Base-by-base conservation (phyloP, 495 filamentous ascomycete species). In the Aspergillus bertholletiae region DNA sequence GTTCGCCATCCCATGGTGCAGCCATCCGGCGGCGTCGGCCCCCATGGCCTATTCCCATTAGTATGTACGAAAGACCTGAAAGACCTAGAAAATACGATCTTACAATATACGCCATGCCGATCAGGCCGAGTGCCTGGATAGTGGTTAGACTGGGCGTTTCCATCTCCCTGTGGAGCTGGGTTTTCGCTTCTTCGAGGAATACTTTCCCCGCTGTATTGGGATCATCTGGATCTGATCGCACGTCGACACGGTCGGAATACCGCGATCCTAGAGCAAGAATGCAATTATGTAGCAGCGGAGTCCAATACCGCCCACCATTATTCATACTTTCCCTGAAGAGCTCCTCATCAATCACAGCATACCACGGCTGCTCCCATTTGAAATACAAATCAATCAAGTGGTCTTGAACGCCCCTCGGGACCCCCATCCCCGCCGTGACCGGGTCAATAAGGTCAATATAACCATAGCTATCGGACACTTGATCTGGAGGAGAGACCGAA, bases 291-390 rank as follows among this genome's bases (percentile, higher is more conserved):
- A 95, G 71, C 7, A 93, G 78, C 5, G 87, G 69, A 3, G 85
- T 91, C 67, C 84, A 92, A 62, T 87, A 88, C 77, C 44, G 73
- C 58, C 45, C 79, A 64, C 15, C 83, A 79, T n/a, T 63, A 66
- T 11, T 62, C 60, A 88, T 84, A 62, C 91, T 88, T 23, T 79
- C 71, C 49, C 88, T 67, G 61, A 95, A 93, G 49, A 88, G 79
- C 46, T 85, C 82, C 49, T 90, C 85, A 52, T 84, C 84, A 35
- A 93, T 78, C 3, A 88, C 77, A 6, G 84, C 81, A 61, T 88
- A 85, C 52, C 84, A 87, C 1, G 88, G 87, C 57, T 93, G 88
- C 60, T 88, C 85, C 89, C 89, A 94, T 61, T 81, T 83, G 54
- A 95, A 93, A 68, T 90, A 93, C n/a, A 92, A 69, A 13, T 63